Base-by-base conservation (phyloP, 2,329 filamentous ascomycete genomes). In the Epichloe glyceriae region DNA sequence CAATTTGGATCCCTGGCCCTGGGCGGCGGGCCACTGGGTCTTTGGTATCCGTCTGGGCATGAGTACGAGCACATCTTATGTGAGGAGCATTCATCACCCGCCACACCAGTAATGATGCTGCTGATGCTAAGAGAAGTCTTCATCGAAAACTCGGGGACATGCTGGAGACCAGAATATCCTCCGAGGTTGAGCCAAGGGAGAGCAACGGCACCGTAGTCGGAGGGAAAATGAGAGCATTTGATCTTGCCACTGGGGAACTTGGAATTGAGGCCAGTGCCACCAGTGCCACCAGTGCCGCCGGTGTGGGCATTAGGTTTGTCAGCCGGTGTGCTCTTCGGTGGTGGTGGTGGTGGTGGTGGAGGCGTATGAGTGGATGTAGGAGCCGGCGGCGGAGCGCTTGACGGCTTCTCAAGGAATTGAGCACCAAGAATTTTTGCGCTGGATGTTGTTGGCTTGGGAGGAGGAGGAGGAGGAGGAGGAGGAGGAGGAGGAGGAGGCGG, bases 1-100 rank as follows among this genome's bases (percentile, higher is more conserved):
- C n/a, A n/a, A n/a, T n/a, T n/a, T n/a, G n/a, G 73, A 62, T 51
- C 91, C 93, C 73, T 97, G 93, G 35, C 91, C 93, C 73, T 97
- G 93, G 35, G 77, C 68, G 11, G 64, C 59, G 45, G 93, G 88
- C 85, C 89, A 97, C 65, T 97, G 91, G 3, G 85, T 78, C 79
- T 96, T 67, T 93, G 82, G 69, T 93, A 95, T 44, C 91, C 91
- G 30, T 82, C 70, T n/a, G 88, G 86, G 74, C 93, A 98, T 51
- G 88, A 83, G 63, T 97, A 97, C 2, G 90, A 95, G 76, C 91
- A 96, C 75, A 90, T 89, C 52, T 74, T 70, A 46, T 81, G 83
- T 10, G 73, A 60, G 8, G 61, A 65, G 70, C 88, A 91, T 53
- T 67, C 68, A 15, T 79, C 69, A 15, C 83, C 85, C 17, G 71